Conservation (phyloP, 2,329 filamentous ascomycete genomes). For the Colletotrichum musicola region DNA sequence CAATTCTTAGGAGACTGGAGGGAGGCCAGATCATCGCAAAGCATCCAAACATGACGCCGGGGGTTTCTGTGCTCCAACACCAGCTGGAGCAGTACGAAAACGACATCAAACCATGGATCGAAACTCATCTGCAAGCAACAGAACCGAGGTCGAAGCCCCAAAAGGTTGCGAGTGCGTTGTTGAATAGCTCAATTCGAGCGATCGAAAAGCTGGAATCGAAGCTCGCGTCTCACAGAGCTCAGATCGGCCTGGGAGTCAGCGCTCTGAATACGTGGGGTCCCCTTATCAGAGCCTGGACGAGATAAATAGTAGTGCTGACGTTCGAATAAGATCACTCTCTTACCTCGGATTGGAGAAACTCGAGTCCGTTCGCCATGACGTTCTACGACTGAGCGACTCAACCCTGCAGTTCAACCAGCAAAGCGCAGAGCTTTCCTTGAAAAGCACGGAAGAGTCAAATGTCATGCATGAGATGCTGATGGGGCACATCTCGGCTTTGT, state of each 20-base stretch:
- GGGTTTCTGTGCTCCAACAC: background rate
- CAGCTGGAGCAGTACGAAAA: background rate
- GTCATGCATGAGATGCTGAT: background rate
- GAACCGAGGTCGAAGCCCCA: background rate
- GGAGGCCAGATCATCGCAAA: too few species aligned
- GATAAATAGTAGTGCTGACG: too few species aligned
- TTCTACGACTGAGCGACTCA: background rate
- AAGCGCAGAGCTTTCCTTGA: background rate
- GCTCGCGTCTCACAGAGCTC: background rate
- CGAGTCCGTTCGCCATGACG: background rate
- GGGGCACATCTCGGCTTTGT: background rate
- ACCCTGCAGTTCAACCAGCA: background rate
- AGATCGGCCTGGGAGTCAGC: background rate
- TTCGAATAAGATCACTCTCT: background rate
- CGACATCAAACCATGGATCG: background rate
- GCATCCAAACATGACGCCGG: background rate
- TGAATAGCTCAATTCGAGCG: background rate
- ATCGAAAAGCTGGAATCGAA: background rate
- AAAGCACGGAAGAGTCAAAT: background rate
- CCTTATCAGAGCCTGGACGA: too few species aligned
- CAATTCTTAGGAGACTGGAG: background rate
- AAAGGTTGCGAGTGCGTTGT: background rate
- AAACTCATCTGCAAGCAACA: background rate
- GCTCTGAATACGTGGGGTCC: background rate
- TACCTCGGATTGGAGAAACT: background rate